Percentiles rank a stretch among this genome's conserved stretches.
These are phyloP conservation scores for Umbellularia californica DNA, from an alignment of 164 flowering plant species.

Conservation along the genomic window DNA sequence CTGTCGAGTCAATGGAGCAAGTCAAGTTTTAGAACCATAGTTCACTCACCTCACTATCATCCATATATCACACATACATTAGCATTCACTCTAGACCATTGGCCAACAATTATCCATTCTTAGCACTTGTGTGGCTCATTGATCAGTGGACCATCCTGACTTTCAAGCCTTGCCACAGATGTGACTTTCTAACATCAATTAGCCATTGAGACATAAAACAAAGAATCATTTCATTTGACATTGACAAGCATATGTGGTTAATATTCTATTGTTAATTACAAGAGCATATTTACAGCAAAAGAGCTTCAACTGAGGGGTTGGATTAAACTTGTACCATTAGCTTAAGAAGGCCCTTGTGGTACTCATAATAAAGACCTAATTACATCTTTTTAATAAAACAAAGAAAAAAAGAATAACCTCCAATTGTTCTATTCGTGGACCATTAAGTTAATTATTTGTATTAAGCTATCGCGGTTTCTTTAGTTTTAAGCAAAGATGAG, in stretches of 20 bases:
- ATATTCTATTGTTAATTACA: slow-evolving; percentile 1
- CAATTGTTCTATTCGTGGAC: neutral
- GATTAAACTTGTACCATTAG: neutral
- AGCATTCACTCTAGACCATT: too few relatives aligned
- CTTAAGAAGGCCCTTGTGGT: neutral
- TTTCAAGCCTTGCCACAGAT: neutral
- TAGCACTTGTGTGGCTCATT: neutral
- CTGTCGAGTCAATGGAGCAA: too few relatives aligned
- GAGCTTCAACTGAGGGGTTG: neutral
- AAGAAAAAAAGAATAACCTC: neutral
- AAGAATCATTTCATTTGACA: neutral
- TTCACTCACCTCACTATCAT: too few relatives aligned
- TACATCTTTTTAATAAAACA: neutral
- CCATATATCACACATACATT: too few relatives aligned
- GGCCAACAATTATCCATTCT: neutral
- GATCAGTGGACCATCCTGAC: neutral
- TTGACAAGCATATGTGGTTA: neutral
- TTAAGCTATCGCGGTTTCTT: neutral
- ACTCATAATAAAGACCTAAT: neutral
- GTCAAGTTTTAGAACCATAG: too few relatives aligned
- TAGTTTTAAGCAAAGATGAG: slow-evolving; percentile 54
- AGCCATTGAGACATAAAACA: neutral
- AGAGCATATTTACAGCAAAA: neutral
- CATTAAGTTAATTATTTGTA: neutral
- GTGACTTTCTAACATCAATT: neutral